A percentile compares a stretch with the other conserved stretches of the same genome.
These are phyloP conservation scores for Coccomyxa subellipsoidea DNA, from an alignment of 163 green algal genomes.

Conservation along the genomic window DNA sequence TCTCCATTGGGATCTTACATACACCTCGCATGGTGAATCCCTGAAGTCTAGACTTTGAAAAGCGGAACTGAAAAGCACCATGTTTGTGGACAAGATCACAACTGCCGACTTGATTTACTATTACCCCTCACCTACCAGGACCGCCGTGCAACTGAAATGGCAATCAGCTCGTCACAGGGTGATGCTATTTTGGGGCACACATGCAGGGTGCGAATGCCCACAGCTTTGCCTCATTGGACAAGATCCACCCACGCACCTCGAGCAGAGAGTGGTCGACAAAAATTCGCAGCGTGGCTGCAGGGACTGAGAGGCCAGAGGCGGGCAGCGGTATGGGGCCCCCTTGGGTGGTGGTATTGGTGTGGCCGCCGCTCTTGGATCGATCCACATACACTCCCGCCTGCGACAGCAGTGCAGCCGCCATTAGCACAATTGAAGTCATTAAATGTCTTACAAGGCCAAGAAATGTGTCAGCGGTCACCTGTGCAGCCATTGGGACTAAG, in stretches of 20 bases:
- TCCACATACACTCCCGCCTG: conserved; percentile 30
- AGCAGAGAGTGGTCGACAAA: conserved; percentile 31
- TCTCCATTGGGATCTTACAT: background rate
- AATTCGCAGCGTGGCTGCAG: conserved; percentile 11
- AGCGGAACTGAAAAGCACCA: too few species aligned
- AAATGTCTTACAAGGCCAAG: too few species aligned
- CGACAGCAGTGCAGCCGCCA: background rate
- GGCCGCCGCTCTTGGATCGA: conserved; percentile 15
- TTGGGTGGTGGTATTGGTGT: conserved; percentile 21
- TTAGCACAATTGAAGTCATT: background rate
- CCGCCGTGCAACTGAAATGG: too few species aligned
- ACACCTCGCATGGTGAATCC: background rate
- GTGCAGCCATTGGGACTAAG: too few species aligned
- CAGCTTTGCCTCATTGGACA: too few species aligned
- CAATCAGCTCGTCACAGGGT: too few species aligned
- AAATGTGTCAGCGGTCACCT: too few species aligned
- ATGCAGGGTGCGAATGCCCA: too few species aligned
- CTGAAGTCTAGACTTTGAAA: too few species aligned
- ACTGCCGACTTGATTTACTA: too few species aligned
- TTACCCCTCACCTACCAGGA: too few species aligned
- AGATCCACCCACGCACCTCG: conserved; percentile 23
- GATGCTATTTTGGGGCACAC: background rate
- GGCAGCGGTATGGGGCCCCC: conserved; percentile 25
- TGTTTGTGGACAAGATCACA: too few species aligned
- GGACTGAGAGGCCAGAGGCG: background rate